Conservation (phyloP, 768 basidiomycete species). For the Lactarius tabidus region DNA sequence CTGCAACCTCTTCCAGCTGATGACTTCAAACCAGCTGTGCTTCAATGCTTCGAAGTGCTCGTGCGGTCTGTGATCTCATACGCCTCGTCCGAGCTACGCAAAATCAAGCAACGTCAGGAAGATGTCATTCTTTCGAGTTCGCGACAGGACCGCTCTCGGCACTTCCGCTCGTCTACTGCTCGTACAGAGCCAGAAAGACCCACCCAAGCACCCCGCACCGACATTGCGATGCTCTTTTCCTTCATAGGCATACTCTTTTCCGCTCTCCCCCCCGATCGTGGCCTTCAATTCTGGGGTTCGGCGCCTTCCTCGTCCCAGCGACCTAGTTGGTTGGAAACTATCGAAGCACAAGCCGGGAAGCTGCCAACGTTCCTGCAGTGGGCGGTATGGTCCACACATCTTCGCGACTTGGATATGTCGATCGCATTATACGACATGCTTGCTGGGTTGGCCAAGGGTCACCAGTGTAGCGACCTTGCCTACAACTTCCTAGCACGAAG, state of each 20-base stretch:
- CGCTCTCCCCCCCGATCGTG: conserved; percentile 67
- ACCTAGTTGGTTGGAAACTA: conserved; percentile 51
- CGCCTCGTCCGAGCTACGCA: conserved; percentile 75
- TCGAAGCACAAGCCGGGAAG: conserved; percentile 59
- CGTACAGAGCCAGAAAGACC: conserved; percentile 33
- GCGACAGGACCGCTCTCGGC: conserved; percentile 58
- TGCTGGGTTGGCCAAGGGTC: conserved; percentile 75
- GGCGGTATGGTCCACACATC: conserved; percentile 83
- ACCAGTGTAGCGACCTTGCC: conserved; percentile 78
- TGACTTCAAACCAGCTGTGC: conserved; percentile 51
- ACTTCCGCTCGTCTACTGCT: conserved; percentile 40
- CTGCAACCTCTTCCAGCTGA: conserved; percentile 40
- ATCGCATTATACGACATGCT: conserved; percentile 89
- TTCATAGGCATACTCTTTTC: conserved; percentile 81
- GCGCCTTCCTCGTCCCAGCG: conserved; percentile 40
- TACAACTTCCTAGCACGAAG: conserved; percentile 86
- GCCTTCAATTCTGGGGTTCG: conserved; percentile 81
- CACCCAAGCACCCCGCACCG: conserved; percentile 58
- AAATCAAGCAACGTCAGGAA: conserved; percentile 88
- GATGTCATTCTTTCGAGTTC: conserved; percentile 69
- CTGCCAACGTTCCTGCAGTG: conserved; percentile 80
- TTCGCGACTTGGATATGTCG: conserved; percentile 66
- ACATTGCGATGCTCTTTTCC: conserved; percentile 79
- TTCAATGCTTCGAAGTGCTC: conserved; percentile 66
- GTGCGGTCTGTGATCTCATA: conserved; percentile 68